These are phyloP conservation scores for Lactarius trivialis DNA, from an alignment of 768 basidiomycete species.

Conservation along the genomic window DNA sequence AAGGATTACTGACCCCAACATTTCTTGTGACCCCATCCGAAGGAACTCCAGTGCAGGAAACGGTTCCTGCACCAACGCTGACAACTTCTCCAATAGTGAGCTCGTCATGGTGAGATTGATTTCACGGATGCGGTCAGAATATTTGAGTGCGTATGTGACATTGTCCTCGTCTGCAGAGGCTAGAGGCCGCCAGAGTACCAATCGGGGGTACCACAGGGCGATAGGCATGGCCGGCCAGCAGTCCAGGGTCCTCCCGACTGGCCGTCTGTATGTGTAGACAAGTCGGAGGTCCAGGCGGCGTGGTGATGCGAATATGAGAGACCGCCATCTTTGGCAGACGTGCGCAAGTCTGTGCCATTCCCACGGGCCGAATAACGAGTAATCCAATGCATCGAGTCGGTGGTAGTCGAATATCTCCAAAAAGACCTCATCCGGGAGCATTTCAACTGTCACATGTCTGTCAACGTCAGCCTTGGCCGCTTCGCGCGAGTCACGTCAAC, in stretches of 20 bases:
- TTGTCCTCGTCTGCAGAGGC: constrained; percentile 6
- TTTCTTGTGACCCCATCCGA: constrained; percentile 2
- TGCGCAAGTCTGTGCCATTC: constrained; percentile 18
- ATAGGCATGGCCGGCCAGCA: constrained; percentile 12
- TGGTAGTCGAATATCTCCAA: constrained; percentile 15
- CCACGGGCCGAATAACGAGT: constrained; percentile 9
- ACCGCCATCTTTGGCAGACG: constrained; percentile 14
- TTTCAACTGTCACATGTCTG: background rate
- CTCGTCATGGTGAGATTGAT: constrained; percentile 16
- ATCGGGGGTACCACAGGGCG: constrained; percentile 14
- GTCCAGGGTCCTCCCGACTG: constrained; percentile 6
- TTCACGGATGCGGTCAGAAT: constrained; percentile 12
- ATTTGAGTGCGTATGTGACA: background rate
- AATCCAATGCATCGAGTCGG: background rate
- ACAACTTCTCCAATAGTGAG: constrained; percentile 1
- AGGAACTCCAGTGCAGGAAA: constrained; percentile 2
- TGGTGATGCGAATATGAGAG: constrained; percentile 9
- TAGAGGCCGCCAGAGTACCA: background rate
- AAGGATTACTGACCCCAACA: constrained; percentile 4
- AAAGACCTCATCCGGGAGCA: constrained; percentile 16
- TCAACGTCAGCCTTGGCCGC: background rate
- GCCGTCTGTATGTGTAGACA: constrained; percentile 15
- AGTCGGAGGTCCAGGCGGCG: constrained; percentile 12
- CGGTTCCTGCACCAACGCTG: background rate
- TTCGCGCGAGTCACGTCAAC: background rate